Percentiles rank a stretch among this genome's conserved stretches.
Conservation (phyloP, 768 basidiomycete species). For the Filobasidium floriforme region DNA sequence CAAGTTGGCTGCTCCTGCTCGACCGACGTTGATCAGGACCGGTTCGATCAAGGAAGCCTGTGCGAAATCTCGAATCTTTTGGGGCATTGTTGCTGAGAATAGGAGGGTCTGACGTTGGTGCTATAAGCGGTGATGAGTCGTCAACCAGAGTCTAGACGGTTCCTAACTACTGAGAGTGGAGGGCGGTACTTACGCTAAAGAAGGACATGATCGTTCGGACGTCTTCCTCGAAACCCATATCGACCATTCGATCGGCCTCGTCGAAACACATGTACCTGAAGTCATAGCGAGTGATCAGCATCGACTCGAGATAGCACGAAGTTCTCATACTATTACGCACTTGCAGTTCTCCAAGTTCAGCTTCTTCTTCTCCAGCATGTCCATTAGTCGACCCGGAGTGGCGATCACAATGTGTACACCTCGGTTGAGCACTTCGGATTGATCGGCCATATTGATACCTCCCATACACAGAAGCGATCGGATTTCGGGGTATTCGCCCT, state of each 20-base stretch:
- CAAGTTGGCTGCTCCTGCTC: constrained; percentile 93
- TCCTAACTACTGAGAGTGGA: not conserved
- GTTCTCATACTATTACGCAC: constrained; percentile 46
- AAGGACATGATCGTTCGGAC: constrained; percentile 95
- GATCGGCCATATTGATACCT: constrained; percentile 97
- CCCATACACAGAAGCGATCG: constrained; percentile 91
- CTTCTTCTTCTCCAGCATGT: constrained; percentile 92
- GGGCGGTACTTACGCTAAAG: constrained; percentile 63
- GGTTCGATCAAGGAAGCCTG: constrained; percentile 92
- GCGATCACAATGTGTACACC: constrained; percentile 94
- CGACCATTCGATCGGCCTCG: constrained; percentile 96
- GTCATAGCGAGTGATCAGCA: not conserved
- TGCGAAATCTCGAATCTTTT: constrained; percentile 98
- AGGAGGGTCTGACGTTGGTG: constrained; percentile 92
- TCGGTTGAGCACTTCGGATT: constrained; percentile 78
- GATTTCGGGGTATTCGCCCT: constrained; percentile 72
- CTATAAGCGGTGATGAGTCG: constrained; percentile 46
- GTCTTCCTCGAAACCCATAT: constrained; percentile 97
- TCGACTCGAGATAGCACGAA: not conserved
- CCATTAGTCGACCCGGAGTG: constrained; percentile 91
- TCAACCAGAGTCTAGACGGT: constrained; percentile 3
- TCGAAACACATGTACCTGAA: constrained; percentile 76
- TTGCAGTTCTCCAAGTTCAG: constrained; percentile 92
- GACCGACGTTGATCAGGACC: constrained; percentile 90
- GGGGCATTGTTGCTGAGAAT: constrained; percentile 98